These are phyloP conservation scores for Neltuma alba DNA, from an alignment of 306 rosid species.

Conservation along the genomic window DNA sequence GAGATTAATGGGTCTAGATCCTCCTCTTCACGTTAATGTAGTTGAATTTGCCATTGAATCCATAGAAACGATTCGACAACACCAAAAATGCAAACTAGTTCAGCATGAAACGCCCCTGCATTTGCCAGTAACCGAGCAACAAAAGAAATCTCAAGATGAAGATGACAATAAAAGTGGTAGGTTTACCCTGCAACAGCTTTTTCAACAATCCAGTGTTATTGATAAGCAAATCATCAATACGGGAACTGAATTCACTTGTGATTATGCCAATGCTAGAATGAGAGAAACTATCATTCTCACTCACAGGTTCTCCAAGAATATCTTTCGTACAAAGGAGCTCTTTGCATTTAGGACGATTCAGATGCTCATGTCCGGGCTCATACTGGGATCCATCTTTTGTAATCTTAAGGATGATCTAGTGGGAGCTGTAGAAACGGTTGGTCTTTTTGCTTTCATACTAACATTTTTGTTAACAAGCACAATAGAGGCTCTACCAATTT, in stretches of 20 bases:
- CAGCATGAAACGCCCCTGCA: constrained; percentile 35
- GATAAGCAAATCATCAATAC: constrained; percentile 55
- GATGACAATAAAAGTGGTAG: constrained; percentile 57
- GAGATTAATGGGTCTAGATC: constrained; percentile 71
- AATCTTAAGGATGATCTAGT: constrained; percentile 67
- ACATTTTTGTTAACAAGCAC: constrained; percentile 81
- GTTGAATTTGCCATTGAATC: constrained; percentile 90
- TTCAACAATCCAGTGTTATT: constrained; percentile 77
- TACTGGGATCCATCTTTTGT: constrained; percentile 81
- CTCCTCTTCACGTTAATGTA: constrained; percentile 79
- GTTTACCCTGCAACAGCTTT: constrained; percentile 81
- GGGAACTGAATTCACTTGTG: constrained; percentile 46
- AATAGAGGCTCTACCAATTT: constrained; percentile 87
- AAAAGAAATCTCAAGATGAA: constrained; percentile 40
- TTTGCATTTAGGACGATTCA: constrained; percentile 88
- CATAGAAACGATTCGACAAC: constrained; percentile 63
- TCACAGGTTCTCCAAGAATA: constrained; percentile 89
- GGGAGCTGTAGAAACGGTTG: constrained; percentile 82
- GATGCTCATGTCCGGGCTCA: constrained; percentile 82
- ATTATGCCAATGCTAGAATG: constrained; percentile 76
- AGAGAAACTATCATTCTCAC: constrained; percentile 78
- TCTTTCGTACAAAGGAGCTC: constrained; percentile 83
- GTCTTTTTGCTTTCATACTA: constrained; percentile 87
- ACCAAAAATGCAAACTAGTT: constrained; percentile 34
- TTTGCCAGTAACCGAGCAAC: not conserved